Conservation (phyloP, 257 asterid species). For the Haberlea rhodopensis region DNA sequence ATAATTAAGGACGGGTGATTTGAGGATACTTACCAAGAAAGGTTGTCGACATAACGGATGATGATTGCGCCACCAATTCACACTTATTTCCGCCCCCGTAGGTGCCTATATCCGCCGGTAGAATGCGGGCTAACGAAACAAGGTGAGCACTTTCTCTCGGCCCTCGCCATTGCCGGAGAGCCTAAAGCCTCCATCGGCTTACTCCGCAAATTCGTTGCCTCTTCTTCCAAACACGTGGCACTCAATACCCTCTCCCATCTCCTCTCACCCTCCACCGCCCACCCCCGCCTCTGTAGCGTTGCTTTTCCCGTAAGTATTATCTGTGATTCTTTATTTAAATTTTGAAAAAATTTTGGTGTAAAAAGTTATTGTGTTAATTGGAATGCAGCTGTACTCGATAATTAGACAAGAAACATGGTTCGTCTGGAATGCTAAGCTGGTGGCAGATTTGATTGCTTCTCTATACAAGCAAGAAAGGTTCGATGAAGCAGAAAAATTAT, state of each 20-base stretch:
- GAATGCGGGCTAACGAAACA: background rate
- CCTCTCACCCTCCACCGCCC: conserved; percentile 51
- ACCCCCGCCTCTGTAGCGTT: conserved; percentile 37
- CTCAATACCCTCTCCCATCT: conserved; percentile 76
- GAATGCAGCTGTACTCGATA: conserved; percentile 59
- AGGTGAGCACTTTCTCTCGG: background rate
- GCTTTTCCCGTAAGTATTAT: conserved; percentile 63
- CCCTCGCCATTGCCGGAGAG: background rate
- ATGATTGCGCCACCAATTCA: background rate
- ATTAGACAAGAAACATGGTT: conserved; percentile 78
- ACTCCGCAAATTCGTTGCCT: conserved; percentile 67
- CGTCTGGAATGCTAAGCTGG: conserved; percentile 81
- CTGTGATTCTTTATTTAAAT: background rate
- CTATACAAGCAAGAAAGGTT: conserved; percentile 45
- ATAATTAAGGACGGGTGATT: too few relatives aligned
- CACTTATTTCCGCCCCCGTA: background rate
- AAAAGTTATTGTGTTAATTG: conserved; percentile 19
- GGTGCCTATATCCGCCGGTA: background rate
- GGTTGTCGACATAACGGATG: too few relatives aligned
- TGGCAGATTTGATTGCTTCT: conserved; percentile 62
- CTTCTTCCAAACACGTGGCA: conserved; percentile 71
- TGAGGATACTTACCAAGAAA: too few relatives aligned
- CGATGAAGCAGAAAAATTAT: conserved; percentile 49
- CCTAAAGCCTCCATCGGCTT: conserved; percentile 18
- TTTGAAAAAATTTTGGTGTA: conserved; percentile 18